A percentile compares a stretch with the other conserved stretches of the same genome.
Evolutionary conservation across 2,329 filamentous ascomycete species (phyloP).

Genomic region (Bipolaris sorokiniana): DNA sequence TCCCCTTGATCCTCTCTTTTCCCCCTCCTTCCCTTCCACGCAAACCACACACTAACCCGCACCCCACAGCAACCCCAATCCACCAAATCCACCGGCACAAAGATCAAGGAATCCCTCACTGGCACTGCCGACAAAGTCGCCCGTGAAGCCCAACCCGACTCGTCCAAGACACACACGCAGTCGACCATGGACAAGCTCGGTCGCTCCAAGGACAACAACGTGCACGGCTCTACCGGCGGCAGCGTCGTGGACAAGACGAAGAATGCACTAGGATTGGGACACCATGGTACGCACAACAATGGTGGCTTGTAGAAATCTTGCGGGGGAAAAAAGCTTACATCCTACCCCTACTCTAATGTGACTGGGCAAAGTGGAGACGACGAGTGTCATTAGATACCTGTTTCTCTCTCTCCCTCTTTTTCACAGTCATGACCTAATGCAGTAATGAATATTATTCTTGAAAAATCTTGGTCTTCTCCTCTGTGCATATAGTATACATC

Average conservation of each 20-base stretch:
- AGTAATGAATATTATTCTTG: too few species aligned
- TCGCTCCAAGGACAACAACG: constrained; percentile 48
- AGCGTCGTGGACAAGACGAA: constrained; percentile 56
- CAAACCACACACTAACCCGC: background rate
- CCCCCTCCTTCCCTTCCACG: background rate
- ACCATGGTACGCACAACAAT: constrained; percentile 43
- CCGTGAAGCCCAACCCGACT: constrained; percentile 51
- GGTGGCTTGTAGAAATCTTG: constrained; percentile 15
- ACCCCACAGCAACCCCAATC: constrained; percentile 60
- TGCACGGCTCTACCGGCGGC: constrained; percentile 47
- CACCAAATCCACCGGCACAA: constrained; percentile 66
- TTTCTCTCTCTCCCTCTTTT: too few species aligned
- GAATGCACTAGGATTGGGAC: constrained; percentile 53
- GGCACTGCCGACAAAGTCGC: constrained; percentile 62
- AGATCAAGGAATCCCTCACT: constrained; percentile 63
- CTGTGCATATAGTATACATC: too few species aligned
- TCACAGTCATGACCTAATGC: too few species aligned
- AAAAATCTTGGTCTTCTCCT: too few species aligned
- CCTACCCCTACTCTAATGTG: too few species aligned
- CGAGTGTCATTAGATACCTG: too few species aligned
- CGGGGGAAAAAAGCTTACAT: too few species aligned
- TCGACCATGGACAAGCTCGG: constrained; percentile 51
- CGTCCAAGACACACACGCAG: constrained; percentile 62
- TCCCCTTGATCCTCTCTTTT: background rate
- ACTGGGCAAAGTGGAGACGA: too few species aligned